Evolutionary conservation across 2,329 filamentous ascomycete species (phyloP).

Genomic region (Ophiocordyceps robertsii): DNA sequence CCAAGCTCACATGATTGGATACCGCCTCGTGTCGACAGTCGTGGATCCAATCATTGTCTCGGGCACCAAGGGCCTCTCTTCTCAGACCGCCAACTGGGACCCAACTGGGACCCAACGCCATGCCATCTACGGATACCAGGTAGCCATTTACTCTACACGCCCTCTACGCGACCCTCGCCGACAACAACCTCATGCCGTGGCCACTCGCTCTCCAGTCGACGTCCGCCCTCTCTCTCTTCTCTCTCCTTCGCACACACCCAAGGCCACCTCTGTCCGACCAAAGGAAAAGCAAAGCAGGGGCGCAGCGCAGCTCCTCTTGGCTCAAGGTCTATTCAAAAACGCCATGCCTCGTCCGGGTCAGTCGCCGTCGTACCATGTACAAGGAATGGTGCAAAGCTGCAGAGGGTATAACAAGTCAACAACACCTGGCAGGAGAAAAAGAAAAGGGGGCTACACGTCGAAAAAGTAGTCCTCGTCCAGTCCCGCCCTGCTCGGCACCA

Average conservation of each 20-base stretch:
- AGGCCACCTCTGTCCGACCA: neutral
- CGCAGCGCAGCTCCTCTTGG: neutral
- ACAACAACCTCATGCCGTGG: too few relatives aligned
- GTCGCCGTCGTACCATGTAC: neutral
- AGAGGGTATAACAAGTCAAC: neutral
- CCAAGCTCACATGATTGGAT: neutral
- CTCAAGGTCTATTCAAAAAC: neutral
- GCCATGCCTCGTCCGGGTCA: neutral
- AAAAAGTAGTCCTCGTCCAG: constrained; percentile 92
- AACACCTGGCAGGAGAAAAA: neutral
- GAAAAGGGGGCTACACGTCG: constrained; percentile 38
- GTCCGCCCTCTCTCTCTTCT: too few relatives aligned
- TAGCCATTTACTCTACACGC: too few relatives aligned
- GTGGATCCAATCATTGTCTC: neutral
- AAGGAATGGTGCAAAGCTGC: neutral
- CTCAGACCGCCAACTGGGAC: too few relatives aligned
- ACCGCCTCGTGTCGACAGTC: neutral
- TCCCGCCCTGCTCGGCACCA: constrained; percentile 70
- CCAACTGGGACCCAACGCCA: too few relatives aligned
- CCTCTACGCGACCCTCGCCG: too few relatives aligned
- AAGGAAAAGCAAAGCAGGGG: neutral
- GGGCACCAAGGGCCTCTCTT: neutral
- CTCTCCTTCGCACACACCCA: neutral
- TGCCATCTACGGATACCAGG: too few relatives aligned
- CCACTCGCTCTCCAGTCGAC: too few relatives aligned